These are phyloP conservation scores for Ceriops zippeliana DNA, from an alignment of 345 rosid genomes.

Conservation along the genomic window DNA sequence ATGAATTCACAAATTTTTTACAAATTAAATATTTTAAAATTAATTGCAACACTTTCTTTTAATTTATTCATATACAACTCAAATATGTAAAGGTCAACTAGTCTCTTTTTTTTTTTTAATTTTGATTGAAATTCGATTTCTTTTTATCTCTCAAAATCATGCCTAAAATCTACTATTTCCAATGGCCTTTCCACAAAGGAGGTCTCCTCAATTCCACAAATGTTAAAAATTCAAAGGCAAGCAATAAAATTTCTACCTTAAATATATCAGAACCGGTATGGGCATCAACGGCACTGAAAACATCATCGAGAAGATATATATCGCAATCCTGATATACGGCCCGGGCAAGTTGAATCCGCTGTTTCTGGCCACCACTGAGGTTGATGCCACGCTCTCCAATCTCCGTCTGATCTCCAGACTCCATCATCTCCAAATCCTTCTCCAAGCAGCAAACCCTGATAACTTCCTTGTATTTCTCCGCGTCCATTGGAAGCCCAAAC, in stretches of 20 bases:
- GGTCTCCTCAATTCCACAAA: neutral
- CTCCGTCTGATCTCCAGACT: conserved; percentile 88
- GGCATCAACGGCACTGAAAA: conserved; percentile 96
- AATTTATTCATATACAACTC: no score
- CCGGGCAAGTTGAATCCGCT: conserved; percentile 88
- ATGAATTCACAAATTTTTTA: no score
- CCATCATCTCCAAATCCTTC: conserved; percentile 92
- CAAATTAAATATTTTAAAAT: no score
- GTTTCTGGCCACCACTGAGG: conserved; percentile 98
- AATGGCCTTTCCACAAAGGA: no score
- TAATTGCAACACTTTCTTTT: no score
- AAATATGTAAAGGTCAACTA: no score
- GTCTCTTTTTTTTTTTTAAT: no score
- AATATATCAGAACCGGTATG: conserved; percentile 90
- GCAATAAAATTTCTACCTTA: conserved; percentile 46
- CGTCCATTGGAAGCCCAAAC: conserved; percentile 77
- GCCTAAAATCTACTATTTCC: no score
- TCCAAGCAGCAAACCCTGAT: conserved; percentile 74
- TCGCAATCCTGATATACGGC: conserved; percentile 91
- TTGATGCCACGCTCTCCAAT: conserved; percentile 96
- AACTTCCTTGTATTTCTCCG: conserved; percentile 53
- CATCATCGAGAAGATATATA: conserved; percentile 86
- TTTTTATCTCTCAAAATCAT: no score
- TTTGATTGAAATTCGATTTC: no score
- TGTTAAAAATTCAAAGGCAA: neutral